Percentiles rank a stretch among this genome's conserved stretches.
phyloP scores from a whole-genome alignment of 2,329 filamentous ascomycete species.

The Chaetomium globosum region DNA sequence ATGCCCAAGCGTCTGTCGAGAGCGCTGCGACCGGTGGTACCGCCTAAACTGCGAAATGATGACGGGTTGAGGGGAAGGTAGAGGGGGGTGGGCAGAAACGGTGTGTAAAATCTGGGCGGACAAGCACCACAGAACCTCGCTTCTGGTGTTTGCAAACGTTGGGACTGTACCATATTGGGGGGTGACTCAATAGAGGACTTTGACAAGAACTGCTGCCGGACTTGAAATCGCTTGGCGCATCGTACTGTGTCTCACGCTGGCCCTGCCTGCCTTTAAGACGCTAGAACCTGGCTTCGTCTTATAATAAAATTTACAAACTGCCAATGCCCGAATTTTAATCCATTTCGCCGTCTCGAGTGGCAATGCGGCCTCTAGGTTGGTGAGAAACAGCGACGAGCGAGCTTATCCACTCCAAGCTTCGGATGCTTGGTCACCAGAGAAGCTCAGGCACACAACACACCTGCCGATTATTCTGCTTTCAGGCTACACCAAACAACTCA shows the following conservation, averaged over 20 bases:
- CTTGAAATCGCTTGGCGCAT: background rate
- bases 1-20: constrained; percentile 46
- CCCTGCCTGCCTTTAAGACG: background rate
- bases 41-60: constrained; percentile 10
- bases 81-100: background rate
- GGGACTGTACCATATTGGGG: constrained; percentile 30
- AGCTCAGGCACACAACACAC: no score
- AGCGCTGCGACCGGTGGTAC: constrained; percentile 37
- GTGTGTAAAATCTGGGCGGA: constrained; percentile 14
- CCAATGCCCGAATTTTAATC: background rate
- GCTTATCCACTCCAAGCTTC: constrained; percentile 10
- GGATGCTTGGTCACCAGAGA: constrained; percentile 6
- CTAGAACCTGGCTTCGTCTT: background rate
- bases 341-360: background rate
- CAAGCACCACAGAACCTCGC: background rate
- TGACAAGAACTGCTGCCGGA: background rate
- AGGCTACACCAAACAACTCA: constrained; percentile 2
- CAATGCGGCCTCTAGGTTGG: background rate
- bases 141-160: constrained; percentile 23
- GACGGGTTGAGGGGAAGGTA: constrained; percentile 8
- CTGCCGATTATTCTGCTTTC: background rate
- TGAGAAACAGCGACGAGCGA: background rate
- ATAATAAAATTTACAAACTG: background rate
- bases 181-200: constrained; percentile 28
- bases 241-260: background rate